Base-by-base conservation (phyloP, 225 moss, liverwort and hornwort species). In the Antitrichia curtipendula region DNA sequence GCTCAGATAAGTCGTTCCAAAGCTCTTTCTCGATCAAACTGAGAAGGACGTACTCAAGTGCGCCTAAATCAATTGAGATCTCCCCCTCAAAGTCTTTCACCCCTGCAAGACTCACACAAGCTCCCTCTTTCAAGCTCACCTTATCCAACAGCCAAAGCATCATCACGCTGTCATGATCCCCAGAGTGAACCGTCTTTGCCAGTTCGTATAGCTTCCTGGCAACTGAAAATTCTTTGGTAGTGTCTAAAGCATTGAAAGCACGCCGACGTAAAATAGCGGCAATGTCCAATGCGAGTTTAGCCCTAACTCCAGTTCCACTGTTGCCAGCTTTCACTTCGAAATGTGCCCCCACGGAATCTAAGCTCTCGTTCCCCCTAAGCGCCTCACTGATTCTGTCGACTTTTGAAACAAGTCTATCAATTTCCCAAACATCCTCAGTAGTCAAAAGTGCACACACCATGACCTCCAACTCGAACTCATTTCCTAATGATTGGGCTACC, bases 81-180 rank as follows among this genome's bases (percentile, higher is more conserved):
- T 87, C 91, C 57, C 77, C 87, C 36, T 94, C 91, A n/a, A 62
- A 43, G 36, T 88, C 89, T 78, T 81, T 90, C 23, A 88, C 54
- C 84, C 76, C 57, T 88, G 91, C 77, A 86, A 89, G 80, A 49
- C 84, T 86, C 88, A 73, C 28, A 50, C 74, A 65, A 84, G 79
- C 73, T 82, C 89, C 94, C 58, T 90, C 92, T 86, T 88, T 59
- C 82, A 87, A 86, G 45, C 79, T 86, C 82, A 91, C 82, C 91
- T 90, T 96, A 74, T 95, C 95, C 90, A 99, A 91, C 40, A 99
- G 89, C 97, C 99, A 99, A 88, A 99, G 88, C 96, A 99, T 97
- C 92, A 97, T 89, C 66, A 82, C 85, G 86, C 94, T 94, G 85
- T 96, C 99, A 78, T 84, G 85, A 81, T 99, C 97, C 76, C 90